A percentile compares a stretch with the other conserved stretches of the same genome.
These are phyloP conservation scores for Neurospora intermedia DNA, from an alignment of 495 filamentous ascomycete genomes.

Conservation along the genomic window DNA sequence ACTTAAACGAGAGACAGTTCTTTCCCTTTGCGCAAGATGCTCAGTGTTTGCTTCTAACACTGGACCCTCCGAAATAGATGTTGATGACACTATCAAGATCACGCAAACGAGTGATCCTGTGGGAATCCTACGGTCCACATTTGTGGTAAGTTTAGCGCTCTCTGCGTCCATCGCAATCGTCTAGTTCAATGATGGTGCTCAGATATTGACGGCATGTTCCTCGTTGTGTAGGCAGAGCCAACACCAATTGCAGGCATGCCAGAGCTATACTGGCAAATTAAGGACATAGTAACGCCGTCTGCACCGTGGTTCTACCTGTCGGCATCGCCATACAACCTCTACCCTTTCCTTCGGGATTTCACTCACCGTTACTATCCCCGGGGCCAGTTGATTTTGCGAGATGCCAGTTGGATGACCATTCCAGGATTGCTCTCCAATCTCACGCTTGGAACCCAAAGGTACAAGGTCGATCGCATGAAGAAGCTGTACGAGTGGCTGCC, in stretches of 20 bases:
- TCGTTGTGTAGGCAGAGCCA: constrained; percentile 32
- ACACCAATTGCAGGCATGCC: constrained; percentile 71
- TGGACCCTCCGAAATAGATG: constrained; percentile 39
- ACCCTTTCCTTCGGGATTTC: constrained; percentile 74
- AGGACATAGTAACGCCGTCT: constrained; percentile 37
- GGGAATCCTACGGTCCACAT: constrained; percentile 74
- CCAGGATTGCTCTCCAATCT: constrained; percentile 67
- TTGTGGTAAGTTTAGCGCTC: constrained; percentile 41
- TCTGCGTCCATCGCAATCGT: not conserved
- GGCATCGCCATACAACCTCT: constrained; percentile 90
- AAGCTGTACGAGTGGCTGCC: constrained; percentile 71
- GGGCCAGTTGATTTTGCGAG: constrained; percentile 75
- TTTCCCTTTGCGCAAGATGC: not conserved
- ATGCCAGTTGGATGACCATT: constrained; percentile 80
- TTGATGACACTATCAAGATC: constrained; percentile 94
- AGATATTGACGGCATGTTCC: not conserved
- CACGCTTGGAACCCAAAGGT: constrained; percentile 71
- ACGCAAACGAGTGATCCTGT: constrained; percentile 69
- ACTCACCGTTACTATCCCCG: constrained; percentile 56
- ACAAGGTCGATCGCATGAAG: constrained; percentile 73
- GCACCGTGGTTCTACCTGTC: constrained; percentile 90
- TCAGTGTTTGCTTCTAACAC: no score
- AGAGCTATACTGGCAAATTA: constrained; percentile 60
- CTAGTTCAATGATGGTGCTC: not conserved
- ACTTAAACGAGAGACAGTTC: not conserved